These are phyloP conservation scores for Tirmania nivea DNA, from an alignment of 495 filamentous ascomycete species.

Conservation along the genomic window DNA sequence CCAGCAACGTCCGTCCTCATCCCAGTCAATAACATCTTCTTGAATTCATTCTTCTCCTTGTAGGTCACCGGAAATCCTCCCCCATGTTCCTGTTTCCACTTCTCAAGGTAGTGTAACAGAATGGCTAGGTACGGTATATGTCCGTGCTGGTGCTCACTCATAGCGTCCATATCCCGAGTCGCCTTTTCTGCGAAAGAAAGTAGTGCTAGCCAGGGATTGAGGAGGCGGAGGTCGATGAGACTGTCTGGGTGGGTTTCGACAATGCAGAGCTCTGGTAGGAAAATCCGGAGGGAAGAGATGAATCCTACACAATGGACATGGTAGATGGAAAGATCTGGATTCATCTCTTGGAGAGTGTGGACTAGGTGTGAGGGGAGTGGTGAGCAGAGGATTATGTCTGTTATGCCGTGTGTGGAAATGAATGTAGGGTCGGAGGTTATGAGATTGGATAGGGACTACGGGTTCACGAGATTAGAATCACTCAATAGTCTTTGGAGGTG, in stretches of 20 bases:
- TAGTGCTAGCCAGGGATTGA: conserved; percentile 77
- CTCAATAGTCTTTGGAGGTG: neutral
- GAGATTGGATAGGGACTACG: neutral
- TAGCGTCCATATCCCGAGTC: conserved; percentile 41
- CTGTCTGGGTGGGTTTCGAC: conserved; percentile 92
- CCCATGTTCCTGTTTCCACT: conserved; percentile 56
- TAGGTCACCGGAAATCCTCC: conserved; percentile 49
- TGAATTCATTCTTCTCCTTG: conserved; percentile 71
- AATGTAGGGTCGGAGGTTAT: neutral
- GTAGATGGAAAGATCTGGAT: conserved; percentile 41
- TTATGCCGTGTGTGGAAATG: conserved; percentile 6
- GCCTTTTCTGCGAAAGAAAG: conserved; percentile 36
- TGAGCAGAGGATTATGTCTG: conserved; percentile 12
- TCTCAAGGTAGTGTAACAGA: conserved; percentile 62
- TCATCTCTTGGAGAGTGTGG: conserved; percentile 1
- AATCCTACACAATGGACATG: conserved; percentile 75
- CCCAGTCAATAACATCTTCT: conserved; percentile 39
- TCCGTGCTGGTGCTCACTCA: conserved; percentile 68
- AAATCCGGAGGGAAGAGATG: conserved; percentile 42
- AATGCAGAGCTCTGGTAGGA: conserved; percentile 43
- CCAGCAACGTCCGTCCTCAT: conserved; percentile 56
- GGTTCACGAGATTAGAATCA: no score
- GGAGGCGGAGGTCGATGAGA: conserved; percentile 62
- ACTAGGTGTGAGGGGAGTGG: conserved; percentile 11
- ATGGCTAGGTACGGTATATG: conserved; percentile 80